Evolutionary conservation across 176 grass and related monocot genomes (phyloP), one percentile per base, ranked within the genome.

Genomic region (Cenchrus americanus): DNA sequence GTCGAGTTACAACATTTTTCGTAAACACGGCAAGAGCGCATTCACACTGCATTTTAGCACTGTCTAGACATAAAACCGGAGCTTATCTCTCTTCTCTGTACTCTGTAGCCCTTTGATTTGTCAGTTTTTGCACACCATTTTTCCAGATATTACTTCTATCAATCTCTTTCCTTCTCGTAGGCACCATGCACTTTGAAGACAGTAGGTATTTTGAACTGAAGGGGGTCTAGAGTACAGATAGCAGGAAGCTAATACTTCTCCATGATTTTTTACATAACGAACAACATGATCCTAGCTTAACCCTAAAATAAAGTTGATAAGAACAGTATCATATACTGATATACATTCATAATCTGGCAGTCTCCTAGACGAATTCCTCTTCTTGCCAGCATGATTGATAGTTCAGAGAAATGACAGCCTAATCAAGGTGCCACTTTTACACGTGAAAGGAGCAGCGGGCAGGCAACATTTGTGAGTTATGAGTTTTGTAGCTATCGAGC

Each of bases 361-460:
- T 42, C 43, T 27, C 66, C 62, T 23, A 74, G 13, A 1, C 7
- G 46, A 78, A 78, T 54, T 78, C 44, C 37, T 78, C 47, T 83
- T 73, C 34, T 22, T 82, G 46, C 44, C 8, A 70, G 62, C 55
- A 88, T 83, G 21, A 22, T 23, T 14, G 37, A 59, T n/a, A 24
- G 46, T 71, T 47, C 6, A 46, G 52, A 72, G 65, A 78, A 77
- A 76, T 55, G 54, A 24, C 62, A 87, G 13, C 11, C 11, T 13
- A 10, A 49, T 11, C 47, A 49, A 49, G 47, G 47, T 49, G 47
- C 9, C 51, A 40, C 8, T 55, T 70, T n/a, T 48, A 0, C 30
- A 34, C 42, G 69, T 61, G 19, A 27, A 6, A 40, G 64, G 78
- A 7, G 52, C 14, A 51, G 19, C 5, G 17, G 37, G 40, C 52